A percentile compares a stretch with the other conserved stretches of the same genome.
Conservation (phyloP, 2,329 filamentous ascomycete species). For the Neonectria coccinea region DNA sequence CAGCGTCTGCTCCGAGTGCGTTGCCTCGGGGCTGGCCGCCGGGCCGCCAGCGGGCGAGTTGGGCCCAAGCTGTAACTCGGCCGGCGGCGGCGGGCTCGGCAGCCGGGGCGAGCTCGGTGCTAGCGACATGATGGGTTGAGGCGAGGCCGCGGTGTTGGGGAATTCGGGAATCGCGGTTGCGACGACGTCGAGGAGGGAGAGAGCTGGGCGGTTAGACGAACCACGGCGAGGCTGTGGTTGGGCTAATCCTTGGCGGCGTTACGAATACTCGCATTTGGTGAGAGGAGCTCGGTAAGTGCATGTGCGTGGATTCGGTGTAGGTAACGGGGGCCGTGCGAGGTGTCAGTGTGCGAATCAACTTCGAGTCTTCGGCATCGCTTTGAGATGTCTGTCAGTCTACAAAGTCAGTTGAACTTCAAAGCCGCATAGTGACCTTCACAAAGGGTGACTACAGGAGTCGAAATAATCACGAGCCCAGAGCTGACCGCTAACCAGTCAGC, state of each 20-base stretch:
- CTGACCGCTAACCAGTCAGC: too few species aligned
- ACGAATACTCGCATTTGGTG: conserved; percentile 22
- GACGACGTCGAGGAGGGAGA: conserved; percentile 21
- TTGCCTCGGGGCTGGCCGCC: conserved; percentile 66
- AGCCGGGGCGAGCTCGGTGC: conserved; percentile 88
- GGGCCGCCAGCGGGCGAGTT: conserved; percentile 76
- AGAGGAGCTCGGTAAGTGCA: conserved; percentile 41
- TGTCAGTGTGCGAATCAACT: conserved; percentile 17
- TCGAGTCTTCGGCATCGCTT: conserved; percentile 12
- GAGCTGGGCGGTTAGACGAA: conserved; percentile 15
- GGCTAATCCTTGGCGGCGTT: conserved; percentile 31
- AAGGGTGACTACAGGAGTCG: conserved; percentile 1
- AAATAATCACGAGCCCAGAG: background rate
- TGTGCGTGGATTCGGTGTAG: conserved; percentile 30
- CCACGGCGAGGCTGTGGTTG: conserved; percentile 28
- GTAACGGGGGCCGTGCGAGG: conserved; percentile 40
- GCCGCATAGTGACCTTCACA: background rate
- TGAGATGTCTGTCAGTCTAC: conserved; percentile 3
- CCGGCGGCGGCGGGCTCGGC: conserved; percentile 92
- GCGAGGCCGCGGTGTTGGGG: conserved; percentile 22
- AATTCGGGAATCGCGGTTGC: conserved; percentile 29
- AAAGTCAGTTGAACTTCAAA: conserved; percentile 2
- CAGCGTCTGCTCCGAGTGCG: conserved; percentile 71
- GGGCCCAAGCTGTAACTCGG: conserved; percentile 90
- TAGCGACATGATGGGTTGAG: conserved; percentile 61